These are phyloP conservation scores for Calonectria pseudoturangicola DNA, from an alignment of 2,329 filamentous ascomycete genomes.

Conservation along the genomic window DNA sequence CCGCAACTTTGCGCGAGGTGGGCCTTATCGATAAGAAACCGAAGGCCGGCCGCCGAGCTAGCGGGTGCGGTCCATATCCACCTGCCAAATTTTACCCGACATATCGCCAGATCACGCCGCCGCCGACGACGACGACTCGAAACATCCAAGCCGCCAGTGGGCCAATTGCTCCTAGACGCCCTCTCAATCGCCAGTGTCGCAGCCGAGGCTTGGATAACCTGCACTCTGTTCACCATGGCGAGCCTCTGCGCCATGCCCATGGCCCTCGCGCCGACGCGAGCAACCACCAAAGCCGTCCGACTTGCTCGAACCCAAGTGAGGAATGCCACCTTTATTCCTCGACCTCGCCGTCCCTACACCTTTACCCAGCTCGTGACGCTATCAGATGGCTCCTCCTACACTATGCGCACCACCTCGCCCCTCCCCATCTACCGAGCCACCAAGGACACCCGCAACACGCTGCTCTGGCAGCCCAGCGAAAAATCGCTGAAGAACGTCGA, in stretches of 20 bases:
- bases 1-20: conserved; percentile 21
- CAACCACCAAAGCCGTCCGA: conserved; percentile 52
- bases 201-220: conserved; percentile 18
- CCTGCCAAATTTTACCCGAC: conserved; percentile 55
- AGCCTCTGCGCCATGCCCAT: conserved; percentile 54
- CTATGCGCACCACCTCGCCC: conserved; percentile 85
- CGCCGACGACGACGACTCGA: conserved; percentile 37
- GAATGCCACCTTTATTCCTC: conserved; percentile 88
- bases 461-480: conserved; percentile 92
- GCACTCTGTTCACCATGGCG: conserved; percentile 52
- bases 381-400: conserved; percentile 91
- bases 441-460: conserved; percentile 92
- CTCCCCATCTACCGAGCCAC: conserved; percentile 73
- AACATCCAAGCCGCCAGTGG: conserved; percentile 35
- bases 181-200: conserved; percentile 4
- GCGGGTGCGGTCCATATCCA: conserved; percentile 43
- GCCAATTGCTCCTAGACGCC: conserved; percentile 39
- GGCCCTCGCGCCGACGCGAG: conserved; percentile 56
- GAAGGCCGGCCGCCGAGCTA: conserved; percentile 32
- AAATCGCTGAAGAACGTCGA: conserved; percentile 90
- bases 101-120: conserved; percentile 38
- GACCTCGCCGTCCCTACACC: conserved; percentile 93
- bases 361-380: conserved; percentile 98
- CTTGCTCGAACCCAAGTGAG: conserved; percentile 76
- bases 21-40: conserved; percentile 56